Percentiles rank a stretch among this genome's conserved stretches.
phyloP scores from a whole-genome alignment of 2,329 filamentous ascomycete species.

The Trichoderma pleuroti region DNA sequence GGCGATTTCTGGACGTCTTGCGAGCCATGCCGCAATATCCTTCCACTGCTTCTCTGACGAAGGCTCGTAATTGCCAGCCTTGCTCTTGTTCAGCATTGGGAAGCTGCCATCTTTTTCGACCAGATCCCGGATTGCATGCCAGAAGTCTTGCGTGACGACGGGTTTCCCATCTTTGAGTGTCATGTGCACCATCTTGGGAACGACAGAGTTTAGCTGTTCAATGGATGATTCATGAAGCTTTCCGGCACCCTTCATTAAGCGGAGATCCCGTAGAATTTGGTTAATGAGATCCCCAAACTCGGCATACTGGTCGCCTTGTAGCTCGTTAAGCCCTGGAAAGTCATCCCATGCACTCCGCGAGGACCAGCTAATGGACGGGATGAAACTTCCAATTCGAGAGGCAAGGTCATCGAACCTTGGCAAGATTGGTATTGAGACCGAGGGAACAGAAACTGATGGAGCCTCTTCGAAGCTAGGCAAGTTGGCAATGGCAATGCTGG shows the following conservation, averaged over 20 bases:
- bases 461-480: neutral
- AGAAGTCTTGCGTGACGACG: constrained; percentile 60
- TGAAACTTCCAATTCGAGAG: constrained; percentile 18
- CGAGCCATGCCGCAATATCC: constrained; percentile 42
- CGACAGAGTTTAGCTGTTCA: constrained; percentile 43
- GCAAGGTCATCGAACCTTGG: neutral
- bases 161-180: constrained; percentile 49
- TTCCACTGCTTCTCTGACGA: constrained; percentile 48
- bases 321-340: neutral
- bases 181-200: constrained; percentile 58
- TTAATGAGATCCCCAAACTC: constrained; percentile 26
- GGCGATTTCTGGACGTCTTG: constrained; percentile 32
- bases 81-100: constrained; percentile 42
- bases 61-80: constrained; percentile 35
- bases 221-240: constrained; percentile 38
- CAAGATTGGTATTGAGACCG: neutral
- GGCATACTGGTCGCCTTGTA: constrained; percentile 21
- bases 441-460: neutral
- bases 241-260: constrained; percentile 28
- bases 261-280: constrained; percentile 23
- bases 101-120: constrained; percentile 49
- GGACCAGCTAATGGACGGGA: constrained; percentile 31
- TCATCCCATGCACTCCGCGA: constrained; percentile 24
- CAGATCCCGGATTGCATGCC: constrained; percentile 57
- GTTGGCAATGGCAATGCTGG: neutral